Percentiles rank a stretch among this genome's conserved stretches.
Evolutionary conservation across 306 rosid species (phyloP).

Genomic region (Glycyrrhiza uralensis): DNA sequence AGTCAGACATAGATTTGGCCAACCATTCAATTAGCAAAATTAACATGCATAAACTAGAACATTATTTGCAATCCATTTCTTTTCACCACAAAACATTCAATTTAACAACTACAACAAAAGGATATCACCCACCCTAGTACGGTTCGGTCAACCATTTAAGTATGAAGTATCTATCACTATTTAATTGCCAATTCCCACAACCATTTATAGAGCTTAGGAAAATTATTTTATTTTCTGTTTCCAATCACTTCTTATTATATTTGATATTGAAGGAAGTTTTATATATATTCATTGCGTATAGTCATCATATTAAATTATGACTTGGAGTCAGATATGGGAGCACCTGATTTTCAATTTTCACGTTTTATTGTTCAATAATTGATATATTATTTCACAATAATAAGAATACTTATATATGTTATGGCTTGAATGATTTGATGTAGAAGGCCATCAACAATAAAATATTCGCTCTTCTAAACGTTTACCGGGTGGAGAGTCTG

Average conservation of each 20-base stretch:
- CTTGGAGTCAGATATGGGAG: neutral
- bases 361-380: too few relatives aligned
- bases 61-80: neutral
- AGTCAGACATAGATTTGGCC: slow-evolving; percentile 41
- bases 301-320: neutral
- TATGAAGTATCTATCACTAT: neutral
- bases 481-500: too few relatives aligned
- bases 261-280: neutral
- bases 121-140: neutral
- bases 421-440: too few relatives aligned
- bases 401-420: too few relatives aligned
- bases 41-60: neutral
- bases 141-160: neutral
- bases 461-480: too few relatives aligned
- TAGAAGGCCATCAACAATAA: too few relatives aligned
- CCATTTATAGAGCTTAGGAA: neutral
- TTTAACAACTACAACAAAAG: slow-evolving; percentile 9
- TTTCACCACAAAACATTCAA: neutral
- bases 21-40: slow-evolving; percentile 32
- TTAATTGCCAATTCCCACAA: neutral
- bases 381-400: too few relatives aligned
- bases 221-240: neutral
- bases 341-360: neutral
- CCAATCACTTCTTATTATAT: neutral
- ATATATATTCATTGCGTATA: neutral